These are phyloP conservation scores for Ophiostoma novo-ulmi DNA, from an alignment of 2,329 filamentous ascomycete species.

Conservation along the genomic window DNA sequence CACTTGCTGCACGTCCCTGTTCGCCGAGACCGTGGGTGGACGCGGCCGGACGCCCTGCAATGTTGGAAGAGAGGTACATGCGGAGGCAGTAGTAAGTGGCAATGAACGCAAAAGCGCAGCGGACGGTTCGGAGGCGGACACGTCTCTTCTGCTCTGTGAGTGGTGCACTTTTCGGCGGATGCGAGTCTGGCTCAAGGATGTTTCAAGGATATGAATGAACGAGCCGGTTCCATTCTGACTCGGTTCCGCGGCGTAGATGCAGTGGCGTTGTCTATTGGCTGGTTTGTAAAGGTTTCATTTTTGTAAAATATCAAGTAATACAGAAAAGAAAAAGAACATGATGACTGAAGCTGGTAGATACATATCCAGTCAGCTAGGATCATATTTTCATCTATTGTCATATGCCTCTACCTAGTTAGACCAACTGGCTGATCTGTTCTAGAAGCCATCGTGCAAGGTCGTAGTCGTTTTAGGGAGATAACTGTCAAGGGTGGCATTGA, in stretches of 20 bases:
- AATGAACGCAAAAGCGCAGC: neutral
- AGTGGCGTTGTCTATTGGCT: conserved; percentile 2
- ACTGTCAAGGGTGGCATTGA: conserved; percentile 12
- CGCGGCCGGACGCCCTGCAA: neutral
- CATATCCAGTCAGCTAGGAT: neutral
- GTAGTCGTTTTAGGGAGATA: neutral
- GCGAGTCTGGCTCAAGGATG: too few species aligned
- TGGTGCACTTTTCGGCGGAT: neutral
- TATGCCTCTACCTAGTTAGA: neutral
- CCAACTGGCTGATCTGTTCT: neutral
- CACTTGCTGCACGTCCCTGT: neutral
- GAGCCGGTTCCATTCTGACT: neutral
- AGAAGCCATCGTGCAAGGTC: neutral
- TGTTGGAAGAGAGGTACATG: neutral
- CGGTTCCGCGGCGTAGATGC: neutral
- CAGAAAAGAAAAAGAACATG: neutral
- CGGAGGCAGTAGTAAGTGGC: neutral
- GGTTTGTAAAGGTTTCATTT: neutral
- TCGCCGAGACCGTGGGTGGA: neutral
- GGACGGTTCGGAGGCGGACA: conserved; percentile 2
- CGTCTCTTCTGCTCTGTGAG: neutral
- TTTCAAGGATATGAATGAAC: neutral
- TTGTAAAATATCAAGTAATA: neutral
- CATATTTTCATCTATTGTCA: neutral
- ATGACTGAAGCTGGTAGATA: neutral